These are phyloP conservation scores for Candida hispaniensis DNA, from an alignment of 805 yeast species.

Conservation along the genomic window DNA sequence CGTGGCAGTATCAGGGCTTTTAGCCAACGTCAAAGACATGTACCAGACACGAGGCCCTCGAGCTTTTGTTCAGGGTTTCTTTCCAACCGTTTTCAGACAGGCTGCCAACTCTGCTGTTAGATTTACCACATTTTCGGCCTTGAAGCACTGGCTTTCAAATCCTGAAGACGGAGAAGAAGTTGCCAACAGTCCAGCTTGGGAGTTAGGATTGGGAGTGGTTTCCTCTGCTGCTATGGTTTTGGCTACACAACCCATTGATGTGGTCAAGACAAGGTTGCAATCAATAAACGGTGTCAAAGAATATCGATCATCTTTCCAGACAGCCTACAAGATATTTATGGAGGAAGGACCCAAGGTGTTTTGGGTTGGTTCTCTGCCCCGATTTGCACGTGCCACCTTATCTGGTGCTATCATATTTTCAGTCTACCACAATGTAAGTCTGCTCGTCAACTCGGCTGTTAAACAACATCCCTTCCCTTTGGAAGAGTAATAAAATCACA, in stretches of 20 bases:
- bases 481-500: constrained; percentile 18
- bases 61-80: constrained; percentile 74
- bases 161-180: constrained; percentile 24
- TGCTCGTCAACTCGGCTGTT: constrained; percentile 32
- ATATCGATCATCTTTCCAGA: constrained; percentile 29
- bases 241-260: constrained; percentile 81
- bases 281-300: constrained; percentile 34
- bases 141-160: constrained; percentile 46
- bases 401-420: constrained; percentile 61
- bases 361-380: constrained; percentile 39
- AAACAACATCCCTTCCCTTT: constrained; percentile 33
- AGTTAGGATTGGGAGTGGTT: constrained; percentile 40
- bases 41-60: constrained; percentile 58
- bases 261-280: constrained; percentile 78
- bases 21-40: constrained; percentile 41
- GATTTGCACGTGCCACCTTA: constrained; percentile 58
- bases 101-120: constrained; percentile 68
- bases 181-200: constrained; percentile 26
- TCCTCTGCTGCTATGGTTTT: constrained; percentile 66
- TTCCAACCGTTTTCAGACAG: constrained; percentile 76
- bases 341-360: constrained; percentile 32
- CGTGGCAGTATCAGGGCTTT: constrained; percentile 22
- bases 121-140: constrained; percentile 68
- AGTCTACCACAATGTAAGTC: constrained; percentile 49
- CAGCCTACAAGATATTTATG: constrained; percentile 30